Base-by-base conservation (phyloP, 179 eudicot species). In the Patellifolia procumbens region DNA sequence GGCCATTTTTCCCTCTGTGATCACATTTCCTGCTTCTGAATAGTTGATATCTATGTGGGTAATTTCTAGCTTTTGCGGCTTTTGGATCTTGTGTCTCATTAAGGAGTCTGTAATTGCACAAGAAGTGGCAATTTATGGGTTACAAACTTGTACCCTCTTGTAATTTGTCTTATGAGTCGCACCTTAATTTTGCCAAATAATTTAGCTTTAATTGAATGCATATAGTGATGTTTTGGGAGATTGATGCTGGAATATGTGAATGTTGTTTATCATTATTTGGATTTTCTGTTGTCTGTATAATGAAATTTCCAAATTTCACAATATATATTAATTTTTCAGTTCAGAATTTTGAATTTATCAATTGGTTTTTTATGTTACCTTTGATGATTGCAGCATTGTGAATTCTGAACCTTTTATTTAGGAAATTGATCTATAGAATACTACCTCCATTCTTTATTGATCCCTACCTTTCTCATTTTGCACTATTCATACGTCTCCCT, bases 1-100 rank as follows among this genome's bases (percentile, higher is more conserved):
- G n/a, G 68, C 73, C 24, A 59, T 46, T 35, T 39, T 20, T 5
- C 10, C 7, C 28, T 42, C 42, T 53, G 43, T 34, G 48, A 24
- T 66, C 31, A n/a, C 19, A 56, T 46, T 79, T 64, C 16, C 15
- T 42, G 69, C 32, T 17, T 17, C 22, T 72, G 26, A 2, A 61
- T 26, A 13, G 15, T 51, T 75, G 60, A 32, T 51, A 11, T 48
- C 68, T 63, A 35, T 22, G 4, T 65, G n/a, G 31, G 35, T 28
- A 34, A 8, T 9, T 32, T 0, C 4, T 2, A 2, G 9, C 4
- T 45, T 78, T 20, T 68, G 31, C n/a, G n/a, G n/a, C 5, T 24
- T 59, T 37, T 75, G 51, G 78, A 69, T 76, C 74, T 76, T 55
- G 42, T 26, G 68, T 68, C 13, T 76, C 58, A n/a, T 59, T 55